Base-by-base conservation (phyloP, 495 filamentous ascomycete genomes). In the Penicillium riverlandense region DNA sequence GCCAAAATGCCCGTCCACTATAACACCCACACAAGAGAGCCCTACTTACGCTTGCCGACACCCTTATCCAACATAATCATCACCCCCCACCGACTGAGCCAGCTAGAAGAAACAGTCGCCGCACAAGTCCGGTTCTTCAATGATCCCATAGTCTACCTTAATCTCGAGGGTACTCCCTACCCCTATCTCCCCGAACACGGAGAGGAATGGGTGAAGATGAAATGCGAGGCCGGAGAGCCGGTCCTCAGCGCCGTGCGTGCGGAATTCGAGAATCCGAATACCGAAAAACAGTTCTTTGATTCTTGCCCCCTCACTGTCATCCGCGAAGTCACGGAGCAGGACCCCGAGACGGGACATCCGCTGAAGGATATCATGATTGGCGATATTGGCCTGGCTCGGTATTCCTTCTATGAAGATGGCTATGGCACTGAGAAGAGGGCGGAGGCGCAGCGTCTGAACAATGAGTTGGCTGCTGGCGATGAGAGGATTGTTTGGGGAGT, bases 41-140 rank as follows among this genome's bases (percentile, higher is more conserved):
- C 56, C 6, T 61, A 61, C 38, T 46, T 61, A 30, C 56, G 51
- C 27, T 51, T 62, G 12, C 49, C 45, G n/a, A 39, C 48, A 8
- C 58, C 58, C 12, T 47, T 44, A 16, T 34, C 45, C 10, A 45
- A 61, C 32, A 61, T 61, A n/a, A 57, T 61, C 42, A 47, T 63
- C 46, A 63, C 60, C 22, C 52, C 55, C n/a, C 52, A 55, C 16
- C 47, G 55, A 7, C 34, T 29, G 14, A 11, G 38, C 32, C 32
- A 46, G 7, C 28, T 42, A 8, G 35, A 48, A 13, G 43, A 49
- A 10, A 48, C 48, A 6, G 22, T 47, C 10, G 10, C 35, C 5
- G 38, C 37, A 6, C 13, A 43, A 13, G 34, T 49, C 2, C 11
- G 35, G 3, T 37, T 53, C 3, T 38, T 64, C 12, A 64, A 64